These are phyloP conservation scores for Clonostachys chloroleuca DNA, from an alignment of 2,329 filamentous ascomycete species.

Conservation along the genomic window DNA sequence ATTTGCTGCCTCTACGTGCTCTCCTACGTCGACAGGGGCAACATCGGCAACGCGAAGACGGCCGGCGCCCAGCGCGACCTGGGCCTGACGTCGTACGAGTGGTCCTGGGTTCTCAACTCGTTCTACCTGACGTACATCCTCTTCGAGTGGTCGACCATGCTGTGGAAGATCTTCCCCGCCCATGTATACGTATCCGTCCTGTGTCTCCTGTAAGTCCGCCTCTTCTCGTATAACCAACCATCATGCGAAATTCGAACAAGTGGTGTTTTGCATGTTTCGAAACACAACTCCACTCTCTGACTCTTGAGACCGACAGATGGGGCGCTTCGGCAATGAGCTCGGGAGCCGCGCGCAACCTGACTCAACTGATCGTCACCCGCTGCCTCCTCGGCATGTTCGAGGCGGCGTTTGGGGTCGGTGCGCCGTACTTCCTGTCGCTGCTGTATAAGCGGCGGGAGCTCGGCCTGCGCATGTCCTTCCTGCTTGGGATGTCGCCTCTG, in stretches of 20 bases:
- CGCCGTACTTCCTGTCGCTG: slow-evolving; percentile 37
- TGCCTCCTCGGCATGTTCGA: slow-evolving; percentile 32
- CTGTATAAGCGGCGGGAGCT: slow-evolving; percentile 53
- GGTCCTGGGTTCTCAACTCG: slow-evolving; percentile 6
- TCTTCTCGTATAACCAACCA: too few relatives aligned
- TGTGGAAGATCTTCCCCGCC: slow-evolving; percentile 7
- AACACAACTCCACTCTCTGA: not conserved
- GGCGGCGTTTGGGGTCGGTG: slow-evolving; percentile 32
- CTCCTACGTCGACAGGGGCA: slow-evolving; percentile 14
- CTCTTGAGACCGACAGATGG: not conserved
- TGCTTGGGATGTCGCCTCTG: slow-evolving; percentile 63
- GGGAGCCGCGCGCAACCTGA: not conserved
- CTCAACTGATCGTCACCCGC: slow-evolving; percentile 9
- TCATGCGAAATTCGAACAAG: too few relatives aligned
- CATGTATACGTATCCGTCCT: slow-evolving; percentile 4
- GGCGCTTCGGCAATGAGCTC: not conserved
- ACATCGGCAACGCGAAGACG: slow-evolving; percentile 11
- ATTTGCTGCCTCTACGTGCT: slow-evolving; percentile 4
- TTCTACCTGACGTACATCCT: slow-evolving; percentile 8
- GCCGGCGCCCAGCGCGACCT: slow-evolving; percentile 25
- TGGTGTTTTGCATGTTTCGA: not conserved
- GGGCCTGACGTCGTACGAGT: slow-evolving; percentile 11
- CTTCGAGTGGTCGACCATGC: slow-evolving; percentile 6
- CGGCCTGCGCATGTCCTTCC: slow-evolving; percentile 66
- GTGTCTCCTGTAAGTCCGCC: slow-evolving; percentile 4